A percentile compares a stretch with the other conserved stretches of the same genome.
These are phyloP conservation scores for Smithsoniella earleae DNA, from an alignment of 163 green algal species.

Conservation along the genomic window DNA sequence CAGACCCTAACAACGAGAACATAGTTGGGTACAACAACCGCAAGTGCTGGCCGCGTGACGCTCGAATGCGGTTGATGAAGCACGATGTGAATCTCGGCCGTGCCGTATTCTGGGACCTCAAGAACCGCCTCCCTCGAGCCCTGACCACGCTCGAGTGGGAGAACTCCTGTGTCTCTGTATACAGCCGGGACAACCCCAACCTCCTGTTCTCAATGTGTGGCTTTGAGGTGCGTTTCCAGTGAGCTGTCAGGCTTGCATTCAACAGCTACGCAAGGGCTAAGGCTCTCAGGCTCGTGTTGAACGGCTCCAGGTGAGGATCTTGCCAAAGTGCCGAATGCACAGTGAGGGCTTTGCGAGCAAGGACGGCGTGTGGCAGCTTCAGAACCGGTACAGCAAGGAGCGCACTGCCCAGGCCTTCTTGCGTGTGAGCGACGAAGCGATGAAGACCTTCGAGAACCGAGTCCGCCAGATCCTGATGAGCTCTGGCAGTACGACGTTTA, in stretches of 20 bases:
- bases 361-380: slow-evolving; percentile 96
- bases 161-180: slow-evolving; percentile 91
- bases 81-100: slow-evolving; percentile 97
- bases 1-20: slow-evolving; percentile 99
- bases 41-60: slow-evolving; percentile 96
- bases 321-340: slow-evolving; percentile 90
- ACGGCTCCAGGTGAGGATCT: slow-evolving; percentile 76
- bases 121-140: slow-evolving; percentile 78
- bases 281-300: neutral
- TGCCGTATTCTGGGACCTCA: slow-evolving; percentile 99
- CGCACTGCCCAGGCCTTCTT: slow-evolving; percentile 95
- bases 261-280: neutral
- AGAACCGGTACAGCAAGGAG: slow-evolving; percentile 98
- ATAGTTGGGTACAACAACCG: slow-evolving; percentile 99
- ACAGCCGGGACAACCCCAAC: slow-evolving; percentile 97
- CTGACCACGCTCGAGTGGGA: slow-evolving; percentile 99
- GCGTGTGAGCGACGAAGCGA: slow-evolving; percentile 91
- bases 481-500: slow-evolving; percentile 96
- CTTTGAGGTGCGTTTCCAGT: slow-evolving; percentile 84
- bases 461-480: slow-evolving; percentile 96
- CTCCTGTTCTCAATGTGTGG: slow-evolving; percentile 96
- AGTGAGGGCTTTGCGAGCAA: slow-evolving; percentile 88
- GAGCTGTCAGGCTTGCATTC: too few species aligned
- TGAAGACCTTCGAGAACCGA: slow-evolving; percentile 98
- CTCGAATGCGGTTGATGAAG: slow-evolving; percentile 99